Evolutionary conservation across 2,329 filamentous ascomycete species (phyloP), one percentile per base, ranked within the genome.

Genomic region (Ophiostoma ips): DNA sequence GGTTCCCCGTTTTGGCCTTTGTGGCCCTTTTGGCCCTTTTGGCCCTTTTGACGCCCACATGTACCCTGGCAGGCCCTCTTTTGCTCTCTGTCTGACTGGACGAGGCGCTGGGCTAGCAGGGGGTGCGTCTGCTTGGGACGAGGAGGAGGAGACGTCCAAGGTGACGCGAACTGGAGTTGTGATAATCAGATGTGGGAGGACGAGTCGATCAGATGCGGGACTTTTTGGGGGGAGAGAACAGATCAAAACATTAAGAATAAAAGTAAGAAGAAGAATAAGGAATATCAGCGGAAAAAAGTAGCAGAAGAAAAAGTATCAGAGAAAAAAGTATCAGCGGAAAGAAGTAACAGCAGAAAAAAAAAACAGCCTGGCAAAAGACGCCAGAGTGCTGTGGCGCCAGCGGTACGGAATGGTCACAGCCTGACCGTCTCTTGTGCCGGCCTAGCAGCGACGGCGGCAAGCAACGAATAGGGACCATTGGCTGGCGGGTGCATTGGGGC

Each of bases 381-480:
- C n/a, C n/a, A n/a, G n/a, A n/a, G n/a, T n/a, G n/a, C n/a, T n/a
- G n/a, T n/a, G n/a, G n/a, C n/a, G n/a, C n/a, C n/a, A n/a, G n/a
- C n/a, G n/a, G n/a, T n/a, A n/a, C n/a, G n/a, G n/a, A n/a, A n/a
- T n/a, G 24, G 5, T 36, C 6, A 16, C 19, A 10, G 11, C 10
- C 2, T 11, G 30, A 19, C 8, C 36, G 16, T 16, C 40, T n/a
- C n/a, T n/a, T n/a, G n/a, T n/a, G n/a, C n/a, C n/a, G n/a, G n/a
- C n/a, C n/a, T n/a, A n/a, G n/a, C n/a, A n/a, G n/a, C n/a, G n/a
- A n/a, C n/a, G 51, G 51, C 51, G 51, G 51, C 48, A 52, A 52
- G 48, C 51, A 50, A 46, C 51, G 40, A 52, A 52, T 50, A 40
- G 48, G 38, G 28, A 34, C 38, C 18, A 49, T 50, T 53, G 48